Evolutionary conservation across 1,284 basidiomycete species (phyloP).

Genomic region (Ganoderma leucocontextum): DNA sequence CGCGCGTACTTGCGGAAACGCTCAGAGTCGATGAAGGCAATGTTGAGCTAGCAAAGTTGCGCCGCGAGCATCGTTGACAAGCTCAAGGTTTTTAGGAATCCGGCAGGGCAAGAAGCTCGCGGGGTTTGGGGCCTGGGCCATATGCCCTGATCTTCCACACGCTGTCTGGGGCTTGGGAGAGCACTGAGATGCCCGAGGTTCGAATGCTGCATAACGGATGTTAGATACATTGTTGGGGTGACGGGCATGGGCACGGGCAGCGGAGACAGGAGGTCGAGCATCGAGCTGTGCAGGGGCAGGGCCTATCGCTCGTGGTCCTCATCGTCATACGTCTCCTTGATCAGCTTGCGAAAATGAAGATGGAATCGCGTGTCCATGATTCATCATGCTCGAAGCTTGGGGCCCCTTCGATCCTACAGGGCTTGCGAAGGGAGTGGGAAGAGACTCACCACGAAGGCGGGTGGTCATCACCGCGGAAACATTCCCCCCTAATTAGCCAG

Average conservation of each 20-base stretch:
- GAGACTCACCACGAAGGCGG: conserved; percentile 81
- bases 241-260: not conserved
- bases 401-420: not conserved
- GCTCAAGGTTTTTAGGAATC: no score
- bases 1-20: no score
- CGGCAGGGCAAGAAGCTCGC: no score
- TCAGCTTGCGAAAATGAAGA: conserved; percentile 54
- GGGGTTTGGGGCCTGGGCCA: no score
- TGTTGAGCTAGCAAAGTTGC: no score
- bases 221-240: not conserved
- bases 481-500: conserved; percentile 2
- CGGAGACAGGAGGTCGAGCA: not conserved
- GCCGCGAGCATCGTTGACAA: no score
- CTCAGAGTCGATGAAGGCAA: no score
- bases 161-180: no score
- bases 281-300: conserved; percentile 9
- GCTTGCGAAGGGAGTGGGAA: not conserved
- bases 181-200: not conserved
- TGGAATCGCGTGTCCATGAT: conserved; percentile 24
- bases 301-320: conserved; percentile 82
- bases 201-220: not conserved
- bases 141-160: no score
- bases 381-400: not conserved
- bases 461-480: conserved; percentile 79
- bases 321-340: conserved; percentile 94